Percentiles rank a stretch among this genome's conserved stretches.
Conservation (phyloP, 805 yeast genomes). For the Pichia thaimueangensis region DNA sequence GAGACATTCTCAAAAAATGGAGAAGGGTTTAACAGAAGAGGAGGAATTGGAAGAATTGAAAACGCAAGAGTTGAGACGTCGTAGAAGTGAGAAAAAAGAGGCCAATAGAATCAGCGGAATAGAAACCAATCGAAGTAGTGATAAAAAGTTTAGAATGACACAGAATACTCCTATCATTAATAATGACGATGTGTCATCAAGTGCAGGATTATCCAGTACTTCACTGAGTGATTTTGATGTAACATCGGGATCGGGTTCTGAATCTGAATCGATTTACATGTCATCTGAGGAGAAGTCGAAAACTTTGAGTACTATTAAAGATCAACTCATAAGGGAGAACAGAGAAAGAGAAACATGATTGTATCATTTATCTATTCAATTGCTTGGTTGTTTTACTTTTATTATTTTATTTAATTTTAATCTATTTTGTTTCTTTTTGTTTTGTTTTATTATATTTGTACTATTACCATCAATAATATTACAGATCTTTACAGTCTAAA, state of each 20-base stretch:
- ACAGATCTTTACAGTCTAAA: no score
- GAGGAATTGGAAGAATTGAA: conserved; percentile 47
- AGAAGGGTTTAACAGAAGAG: conserved; percentile 26
- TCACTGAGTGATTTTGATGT: conserved; percentile 24
- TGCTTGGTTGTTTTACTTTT: no score
- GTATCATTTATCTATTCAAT: no score
- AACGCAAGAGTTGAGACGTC: conserved; percentile 40
- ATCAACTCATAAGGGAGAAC: conserved; percentile 27
- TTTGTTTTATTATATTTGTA: no score
- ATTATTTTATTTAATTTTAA: no score
- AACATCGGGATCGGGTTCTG: conserved; percentile 6
- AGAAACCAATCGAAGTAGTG: no score
- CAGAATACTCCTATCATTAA: conserved; percentile 49
- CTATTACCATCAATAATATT: no score
- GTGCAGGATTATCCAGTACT: conserved; percentile 27
- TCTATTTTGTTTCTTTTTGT: no score
- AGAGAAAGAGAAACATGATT: conserved; percentile 26
- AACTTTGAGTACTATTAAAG: conserved; percentile 20
- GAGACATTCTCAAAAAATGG: conserved; percentile 17
- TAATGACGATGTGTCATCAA: conserved; percentile 33
- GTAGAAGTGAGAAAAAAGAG: conserved; percentile 31
- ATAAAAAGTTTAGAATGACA: conserved; percentile 31
- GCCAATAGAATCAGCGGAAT: conserved; percentile 19
- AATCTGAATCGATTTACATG: conserved; percentile 10
- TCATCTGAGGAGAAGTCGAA: neutral